These are phyloP conservation scores for Apiospora marii DNA, from an alignment of 2,329 filamentous ascomycete species.

Conservation along the genomic window DNA sequence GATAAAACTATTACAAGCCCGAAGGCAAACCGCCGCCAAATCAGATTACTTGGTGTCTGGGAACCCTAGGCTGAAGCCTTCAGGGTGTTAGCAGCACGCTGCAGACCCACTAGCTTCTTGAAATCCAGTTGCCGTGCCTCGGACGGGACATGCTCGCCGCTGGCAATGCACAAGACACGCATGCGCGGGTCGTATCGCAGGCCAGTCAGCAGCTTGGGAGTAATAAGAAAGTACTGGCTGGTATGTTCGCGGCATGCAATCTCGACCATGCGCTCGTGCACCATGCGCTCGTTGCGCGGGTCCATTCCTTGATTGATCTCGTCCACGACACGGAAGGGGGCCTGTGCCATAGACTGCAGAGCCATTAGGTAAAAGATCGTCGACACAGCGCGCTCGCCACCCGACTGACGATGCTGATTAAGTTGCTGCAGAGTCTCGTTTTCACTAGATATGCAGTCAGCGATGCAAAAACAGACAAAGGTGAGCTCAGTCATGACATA, in stretches of 20 bases:
- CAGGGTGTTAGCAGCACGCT: constrained; percentile 13
- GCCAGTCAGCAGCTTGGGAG: constrained; percentile 88
- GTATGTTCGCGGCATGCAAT: constrained; percentile 88
- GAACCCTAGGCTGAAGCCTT: not conserved
- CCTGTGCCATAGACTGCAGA: constrained; percentile 89
- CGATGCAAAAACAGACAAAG: not conserved
- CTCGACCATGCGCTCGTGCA: constrained; percentile 97
- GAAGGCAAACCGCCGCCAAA: not conserved
- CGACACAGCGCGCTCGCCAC: constrained; percentile 93
- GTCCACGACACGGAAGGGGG: constrained; percentile 97
- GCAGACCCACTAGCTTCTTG: constrained; percentile 45
- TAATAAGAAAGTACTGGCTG: constrained; percentile 95
- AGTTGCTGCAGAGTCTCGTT: constrained; percentile 85
- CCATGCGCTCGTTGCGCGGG: constrained; percentile 96
- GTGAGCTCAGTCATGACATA: constrained; percentile 48
- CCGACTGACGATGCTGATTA: constrained; percentile 92
- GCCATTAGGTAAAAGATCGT: constrained; percentile 99
- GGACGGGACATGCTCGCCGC: constrained; percentile 76
- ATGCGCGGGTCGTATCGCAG: constrained; percentile 89
- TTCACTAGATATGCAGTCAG: constrained; percentile 58
- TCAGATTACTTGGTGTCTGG: not conserved
- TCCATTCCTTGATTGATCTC: constrained; percentile 99
- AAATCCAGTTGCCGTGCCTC: constrained; percentile 62
- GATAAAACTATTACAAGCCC: not conserved
- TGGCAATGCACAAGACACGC: constrained; percentile 93